Evolutionary conservation across 306 rosid species (phyloP), one percentile per base, ranked within the genome.

Genomic region (Quercus cerris): DNA sequence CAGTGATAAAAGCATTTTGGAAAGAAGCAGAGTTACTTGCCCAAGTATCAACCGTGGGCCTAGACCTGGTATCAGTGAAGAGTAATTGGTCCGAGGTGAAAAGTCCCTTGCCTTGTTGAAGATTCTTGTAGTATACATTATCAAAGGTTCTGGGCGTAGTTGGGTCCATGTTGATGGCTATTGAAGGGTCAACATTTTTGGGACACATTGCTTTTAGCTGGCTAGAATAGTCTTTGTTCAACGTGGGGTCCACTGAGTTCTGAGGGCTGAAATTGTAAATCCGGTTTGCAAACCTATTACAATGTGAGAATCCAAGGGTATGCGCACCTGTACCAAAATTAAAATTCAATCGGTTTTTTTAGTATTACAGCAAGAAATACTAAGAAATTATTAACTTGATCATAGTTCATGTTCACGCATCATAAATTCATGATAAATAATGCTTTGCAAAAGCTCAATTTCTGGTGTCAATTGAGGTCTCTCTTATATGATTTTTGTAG

Each of bases 161-260:
- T 4, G 97, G 98, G 85, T 93, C 98, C 97, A 93, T 93, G 86
- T 93, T 68, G 80, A 91, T 75, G 78, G 97, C 98, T 64, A 91
- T 87, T 22, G 70, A 74, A 1, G 97, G 90, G 84, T 88, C 89
- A 44, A 91, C 98, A 23, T 79, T 78, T 73, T 56, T 81, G 0
- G 94, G 98, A 62, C 97, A 93, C 91, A 83, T 83, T 6, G 78
- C 52, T 35, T 70, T 83, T 19, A 93, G 88, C 72, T 81, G 61
- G 19, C 22, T 1, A 28, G 86, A 90, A 23, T 93, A 93, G 3
- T 44, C 5, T 23, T 22, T 13, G 81, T 83, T 75, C 61, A 93
- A 2, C 17, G 92, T 76, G 4, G 89, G 91, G 82, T 91, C 97
- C 70, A 89, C 89, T 11, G 61, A 30, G 44, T n/a, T 83, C 1